Percentiles rank a stretch among this genome's conserved stretches.
These are phyloP conservation scores for Diaporthe vexans DNA, from an alignment of 2,329 filamentous ascomycete genomes.

Conservation along the genomic window DNA sequence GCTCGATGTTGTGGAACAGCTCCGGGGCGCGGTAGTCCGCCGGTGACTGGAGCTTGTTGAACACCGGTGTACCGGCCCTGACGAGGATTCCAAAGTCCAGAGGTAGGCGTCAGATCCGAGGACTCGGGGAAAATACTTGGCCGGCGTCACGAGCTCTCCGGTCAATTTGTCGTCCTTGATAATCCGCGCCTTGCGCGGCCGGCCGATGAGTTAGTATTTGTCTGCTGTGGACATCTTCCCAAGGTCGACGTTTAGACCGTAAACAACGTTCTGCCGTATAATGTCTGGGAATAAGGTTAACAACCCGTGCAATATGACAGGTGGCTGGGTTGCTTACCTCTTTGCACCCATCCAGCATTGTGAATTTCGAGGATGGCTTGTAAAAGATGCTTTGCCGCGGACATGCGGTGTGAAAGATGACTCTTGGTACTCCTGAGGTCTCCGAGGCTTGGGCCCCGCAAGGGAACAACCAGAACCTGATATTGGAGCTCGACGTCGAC, in stretches of 20 bases:
- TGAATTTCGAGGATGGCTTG: neutral
- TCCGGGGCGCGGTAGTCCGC: neutral
- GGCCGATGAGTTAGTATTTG: no score
- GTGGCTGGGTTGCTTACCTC: no score
- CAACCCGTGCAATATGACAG: no score
- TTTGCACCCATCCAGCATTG: no score
- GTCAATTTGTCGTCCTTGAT: no score
- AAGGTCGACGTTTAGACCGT: no score
- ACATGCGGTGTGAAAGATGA: neutral
- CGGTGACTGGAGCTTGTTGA: constrained; percentile 14
- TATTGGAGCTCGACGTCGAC: neutral
- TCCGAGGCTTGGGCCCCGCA: neutral
- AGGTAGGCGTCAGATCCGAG: neutral
- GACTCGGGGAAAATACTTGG: no score
- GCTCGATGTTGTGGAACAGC: constrained; percentile 11
- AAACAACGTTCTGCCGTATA: no score
- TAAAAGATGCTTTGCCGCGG: neutral
- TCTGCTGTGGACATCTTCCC: no score
- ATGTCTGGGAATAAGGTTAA: no score
- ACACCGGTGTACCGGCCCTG: neutral
- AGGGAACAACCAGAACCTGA: neutral
- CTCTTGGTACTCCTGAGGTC: neutral
- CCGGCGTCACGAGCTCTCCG: no score
- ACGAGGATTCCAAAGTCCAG: constrained; percentile 11
- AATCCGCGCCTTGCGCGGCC: no score